These are phyloP conservation scores for Aspergillus tamarii DNA, from an alignment of 2,329 filamentous ascomycete species.

Conservation along the genomic window DNA sequence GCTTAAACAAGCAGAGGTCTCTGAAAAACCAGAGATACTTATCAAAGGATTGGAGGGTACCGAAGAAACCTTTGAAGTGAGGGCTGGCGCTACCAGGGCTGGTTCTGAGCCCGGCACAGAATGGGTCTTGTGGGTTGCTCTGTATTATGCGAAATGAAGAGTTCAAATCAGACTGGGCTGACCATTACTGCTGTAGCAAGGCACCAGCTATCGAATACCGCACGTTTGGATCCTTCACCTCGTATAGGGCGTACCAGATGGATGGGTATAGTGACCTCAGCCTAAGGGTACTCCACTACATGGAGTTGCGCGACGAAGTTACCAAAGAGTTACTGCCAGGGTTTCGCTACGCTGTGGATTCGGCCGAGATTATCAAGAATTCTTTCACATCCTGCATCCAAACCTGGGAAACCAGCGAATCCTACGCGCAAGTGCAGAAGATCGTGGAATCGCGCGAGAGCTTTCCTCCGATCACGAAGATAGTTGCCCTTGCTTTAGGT, in stretches of 20 bases:
- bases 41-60: neutral
- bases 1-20: neutral
- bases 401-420: conserved; percentile 1
- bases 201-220: neutral
- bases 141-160: neutral
- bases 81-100: neutral
- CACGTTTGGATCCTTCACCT: neutral
- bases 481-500: conserved; percentile 4
- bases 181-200: neutral
- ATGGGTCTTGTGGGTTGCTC: neutral
- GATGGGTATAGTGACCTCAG: neutral
- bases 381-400: neutral
- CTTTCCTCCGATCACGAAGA: neutral
- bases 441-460: neutral
- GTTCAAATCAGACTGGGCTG: neutral
- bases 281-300: neutral
- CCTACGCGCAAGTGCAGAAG: neutral
- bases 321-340: neutral
- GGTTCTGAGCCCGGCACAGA: neutral
- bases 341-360: neutral
- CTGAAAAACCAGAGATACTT: too few relatives aligned
- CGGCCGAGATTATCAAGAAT: neutral
- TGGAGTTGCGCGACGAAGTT: neutral
- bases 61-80: neutral
- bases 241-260: neutral